Percentiles rank a stretch among this genome's conserved stretches.
phyloP scores from a whole-genome alignment of 192 early-diverging fungal genomes.

The Entomortierella parvispora region DNA sequence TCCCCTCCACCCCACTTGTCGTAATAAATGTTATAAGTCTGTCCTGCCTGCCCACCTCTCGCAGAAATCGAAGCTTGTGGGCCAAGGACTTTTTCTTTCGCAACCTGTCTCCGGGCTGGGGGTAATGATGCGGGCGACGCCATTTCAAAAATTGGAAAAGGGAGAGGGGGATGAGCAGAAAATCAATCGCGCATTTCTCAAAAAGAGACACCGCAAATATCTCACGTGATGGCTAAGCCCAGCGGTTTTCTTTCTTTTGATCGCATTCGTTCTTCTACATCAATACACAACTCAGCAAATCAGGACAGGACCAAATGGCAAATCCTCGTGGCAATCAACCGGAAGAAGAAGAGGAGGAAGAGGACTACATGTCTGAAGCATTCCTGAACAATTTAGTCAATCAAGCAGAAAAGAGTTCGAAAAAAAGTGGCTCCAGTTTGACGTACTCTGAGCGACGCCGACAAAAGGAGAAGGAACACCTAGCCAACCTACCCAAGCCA shows the following conservation, averaged over 20 bases:
- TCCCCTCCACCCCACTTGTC: constrained; percentile 48
- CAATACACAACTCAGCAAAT: too few relatives aligned
- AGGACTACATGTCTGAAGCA: constrained; percentile 64
- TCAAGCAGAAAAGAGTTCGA: constrained; percentile 12
- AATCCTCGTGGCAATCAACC: background rate
- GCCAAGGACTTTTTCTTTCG: constrained; percentile 29
- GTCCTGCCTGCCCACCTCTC: constrained; percentile 23
- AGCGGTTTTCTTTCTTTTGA: too few relatives aligned
- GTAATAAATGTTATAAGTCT: constrained; percentile 57
- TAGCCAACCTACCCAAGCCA: constrained; percentile 56
- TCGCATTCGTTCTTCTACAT: too few relatives aligned
- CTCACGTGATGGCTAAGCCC: too few relatives aligned
- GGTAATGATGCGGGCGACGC: background rate
- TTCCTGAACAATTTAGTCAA: constrained; percentile 52
- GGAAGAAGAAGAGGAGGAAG: constrained; percentile 50
- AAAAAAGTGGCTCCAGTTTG: constrained; percentile 6
- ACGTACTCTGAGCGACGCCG: constrained; percentile 54
- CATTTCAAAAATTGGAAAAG: background rate
- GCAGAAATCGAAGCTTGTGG: constrained; percentile 15
- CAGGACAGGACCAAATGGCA: too few relatives aligned
- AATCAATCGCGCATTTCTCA: background rate
- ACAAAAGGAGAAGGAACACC: constrained; percentile 53
- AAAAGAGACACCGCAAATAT: background rate
- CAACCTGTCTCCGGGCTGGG: constrained; percentile 42
- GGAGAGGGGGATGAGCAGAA: background rate